Percentiles rank a stretch among this genome's conserved stretches.
Evolutionary conservation across 768 basidiomycete species (phyloP).

Genomic region (Boletus barrowsii): DNA sequence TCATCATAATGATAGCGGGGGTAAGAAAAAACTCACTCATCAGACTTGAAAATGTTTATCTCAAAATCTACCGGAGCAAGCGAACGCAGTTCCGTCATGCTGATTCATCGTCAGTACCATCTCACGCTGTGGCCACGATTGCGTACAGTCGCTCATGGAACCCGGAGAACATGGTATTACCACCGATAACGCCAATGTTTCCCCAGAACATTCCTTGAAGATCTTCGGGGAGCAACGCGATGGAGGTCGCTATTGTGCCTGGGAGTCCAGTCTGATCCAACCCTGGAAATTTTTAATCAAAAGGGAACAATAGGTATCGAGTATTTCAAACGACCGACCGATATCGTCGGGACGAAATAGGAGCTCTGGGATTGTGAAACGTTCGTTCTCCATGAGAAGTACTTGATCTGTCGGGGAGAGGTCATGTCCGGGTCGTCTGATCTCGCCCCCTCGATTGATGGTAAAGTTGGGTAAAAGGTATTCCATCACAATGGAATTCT

Average conservation of each 20-base stretch:
- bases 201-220: slow-evolving; percentile 94
- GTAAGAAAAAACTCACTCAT: slow-evolving; percentile 55
- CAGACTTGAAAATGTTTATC: slow-evolving; percentile 66
- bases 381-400: slow-evolving; percentile 85
- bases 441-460: slow-evolving; percentile 54
- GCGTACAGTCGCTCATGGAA: slow-evolving; percentile 76
- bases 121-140: slow-evolving; percentile 8
- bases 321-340: slow-evolving; percentile 47
- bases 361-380: slow-evolving; percentile 90
- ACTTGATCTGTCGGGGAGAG: slow-evolving; percentile 61
- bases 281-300: slow-evolving; percentile 40
- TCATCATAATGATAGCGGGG: slow-evolving; percentile 11
- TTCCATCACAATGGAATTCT: slow-evolving; percentile 75
- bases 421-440: slow-evolving; percentile 53
- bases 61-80: slow-evolving; percentile 82
- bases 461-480: slow-evolving; percentile 91
- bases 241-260: slow-evolving; percentile 70
- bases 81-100: slow-evolving; percentile 68
- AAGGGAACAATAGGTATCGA: slow-evolving; percentile 5
- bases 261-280: slow-evolving; percentile 80
- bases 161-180: slow-evolving; percentile 71
- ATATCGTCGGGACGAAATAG: slow-evolving; percentile 89
- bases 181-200: slow-evolving; percentile 88
- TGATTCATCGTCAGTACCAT: slow-evolving; percentile 33
- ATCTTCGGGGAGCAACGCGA: slow-evolving; percentile 73